phyloP scores from a whole-genome alignment of 176 grass and related monocot species.

The Stipa capillata region DNA sequence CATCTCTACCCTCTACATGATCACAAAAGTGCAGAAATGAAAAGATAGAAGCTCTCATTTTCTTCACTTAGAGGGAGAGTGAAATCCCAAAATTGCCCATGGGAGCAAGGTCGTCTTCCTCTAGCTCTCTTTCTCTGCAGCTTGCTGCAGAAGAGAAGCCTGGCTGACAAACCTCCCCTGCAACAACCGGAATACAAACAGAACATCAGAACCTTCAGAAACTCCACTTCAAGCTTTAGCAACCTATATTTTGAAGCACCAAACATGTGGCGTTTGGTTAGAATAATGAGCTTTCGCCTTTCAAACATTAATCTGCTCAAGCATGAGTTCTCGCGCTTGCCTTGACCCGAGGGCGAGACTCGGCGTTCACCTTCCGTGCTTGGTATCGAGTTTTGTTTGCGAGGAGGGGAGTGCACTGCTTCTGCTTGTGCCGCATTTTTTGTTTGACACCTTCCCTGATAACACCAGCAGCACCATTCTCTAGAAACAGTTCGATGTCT shows the following conservation, averaged over 20 bases:
- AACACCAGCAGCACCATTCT: slow-evolving; percentile 31
- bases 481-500: slow-evolving; percentile 48
- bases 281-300: neutral
- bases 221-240: too few relatives aligned
- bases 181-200: slow-evolving; percentile 20
- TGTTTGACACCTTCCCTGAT: slow-evolving; percentile 46
- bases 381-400: slow-evolving; percentile 78
- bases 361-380: slow-evolving; percentile 47
- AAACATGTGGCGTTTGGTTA: neutral
- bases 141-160: slow-evolving; percentile 56
- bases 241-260: neutral
- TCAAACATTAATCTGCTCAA: neutral
- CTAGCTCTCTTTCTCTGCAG: slow-evolving; percentile 27
- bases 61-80: slow-evolving; percentile 5
- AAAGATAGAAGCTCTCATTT: slow-evolving; percentile 4
- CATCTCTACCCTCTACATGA: slow-evolving; percentile 25
- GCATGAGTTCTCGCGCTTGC: slow-evolving; percentile 44
- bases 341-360: slow-evolving; percentile 84
- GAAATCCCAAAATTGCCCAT: slow-evolving; percentile 6
- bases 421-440: slow-evolving; percentile 72
- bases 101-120: neutral
- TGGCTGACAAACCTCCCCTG: slow-evolving; percentile 85
- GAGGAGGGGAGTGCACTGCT: slow-evolving; percentile 55
- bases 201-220: slow-evolving; percentile 12
- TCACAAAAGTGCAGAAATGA: slow-evolving; percentile 7